Conservation (phyloP, 345 rosid genomes). For the Melastoma malabathricum region DNA sequence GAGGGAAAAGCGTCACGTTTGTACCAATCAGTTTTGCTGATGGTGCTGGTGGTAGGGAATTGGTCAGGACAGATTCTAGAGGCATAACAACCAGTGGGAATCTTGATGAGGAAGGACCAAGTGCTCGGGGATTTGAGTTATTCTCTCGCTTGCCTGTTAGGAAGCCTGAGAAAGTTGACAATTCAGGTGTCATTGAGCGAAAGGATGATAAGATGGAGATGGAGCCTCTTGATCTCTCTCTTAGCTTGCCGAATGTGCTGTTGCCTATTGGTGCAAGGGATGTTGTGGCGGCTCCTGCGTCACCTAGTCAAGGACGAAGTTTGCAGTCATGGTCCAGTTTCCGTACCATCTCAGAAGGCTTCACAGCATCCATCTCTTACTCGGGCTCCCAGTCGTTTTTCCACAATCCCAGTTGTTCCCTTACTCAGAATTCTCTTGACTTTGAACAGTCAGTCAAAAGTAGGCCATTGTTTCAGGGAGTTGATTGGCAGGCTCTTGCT, state of each 20-base stretch:
- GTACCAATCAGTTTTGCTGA: conserved; percentile 18
- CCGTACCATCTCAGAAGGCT: conserved; percentile 66
- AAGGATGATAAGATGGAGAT: conserved; percentile 50
- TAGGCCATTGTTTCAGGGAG: conserved; percentile 77
- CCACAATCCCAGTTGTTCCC: conserved; percentile 97
- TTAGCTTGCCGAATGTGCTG: conserved; percentile 80
- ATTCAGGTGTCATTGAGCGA: conserved; percentile 25
- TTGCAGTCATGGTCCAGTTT: conserved; percentile 63
- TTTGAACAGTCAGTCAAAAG: conserved; percentile 91
- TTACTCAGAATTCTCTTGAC: conserved; percentile 76
- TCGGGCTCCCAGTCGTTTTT: conserved; percentile 89
- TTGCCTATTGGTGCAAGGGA: conserved; percentile 63
- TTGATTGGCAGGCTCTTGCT: conserved; percentile 64
- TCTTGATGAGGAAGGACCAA: conserved; percentile 63
- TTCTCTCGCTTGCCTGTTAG: conserved; percentile 66
- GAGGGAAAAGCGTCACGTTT: conserved; percentile 52
- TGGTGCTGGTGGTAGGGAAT: conserved; percentile 23
- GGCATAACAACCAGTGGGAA: conserved; percentile 20
- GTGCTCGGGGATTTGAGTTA: conserved; percentile 75
- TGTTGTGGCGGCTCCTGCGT: conserved; percentile 34
- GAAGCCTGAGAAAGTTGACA: conserved; percentile 35
- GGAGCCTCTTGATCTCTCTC: conserved; percentile 89
- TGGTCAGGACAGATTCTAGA: conserved; percentile 28
- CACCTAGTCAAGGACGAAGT: conserved; percentile 72
- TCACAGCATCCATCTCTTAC: conserved; percentile 82